Base-by-base conservation (phyloP, 202 grass and related monocot species). In the Musa balbisiana region DNA sequence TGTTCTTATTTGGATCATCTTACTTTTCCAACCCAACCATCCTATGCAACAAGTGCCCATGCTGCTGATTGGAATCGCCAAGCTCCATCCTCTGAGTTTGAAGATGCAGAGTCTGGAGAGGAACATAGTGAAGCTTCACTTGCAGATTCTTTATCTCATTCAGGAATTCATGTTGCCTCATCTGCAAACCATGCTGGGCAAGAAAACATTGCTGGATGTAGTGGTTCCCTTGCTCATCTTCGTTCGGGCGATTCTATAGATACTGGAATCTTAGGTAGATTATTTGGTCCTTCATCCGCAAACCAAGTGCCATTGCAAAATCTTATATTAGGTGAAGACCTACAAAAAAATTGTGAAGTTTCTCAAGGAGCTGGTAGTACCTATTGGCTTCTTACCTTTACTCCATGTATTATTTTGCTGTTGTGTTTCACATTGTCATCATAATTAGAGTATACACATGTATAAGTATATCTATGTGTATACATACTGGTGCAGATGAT, bases 101-200 rank as follows among this genome's bases (percentile, higher is more conserved):
- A 79, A 16, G 76, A 79, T 67, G 76, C 62, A 49, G 76, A 79
- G 56, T 79, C 76, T 69, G 65, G 52, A 8, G 76, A 70, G 52
- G 76, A 68, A 55, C n/a, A 26, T 69, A 65, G 51, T 69, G 51
- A 17, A 53, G 65, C 52, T 33, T 79, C 76, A 19, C 62, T 55
- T 53, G 19, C 63, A 2, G 65, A 79, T 49, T 69, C 76, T 56
- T 11, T 79, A 20, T 70, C 65, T 69, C 70, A 56, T 69, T 22
- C 64, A 17, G 64, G 52, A 49, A 25, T 58, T 33, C 64, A 69
- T 25, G 24, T 70, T 79, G 51, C 65, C 70, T 70, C 65, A 43
- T 79, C 76, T 69, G 65, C 15, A 79, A 69, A 79, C 13, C 27
- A 52, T 70, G 16, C 53, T 11, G 23, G 26, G 1, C 11, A n/a